Evolutionary conservation across 2,329 filamentous ascomycete genomes (phyloP), one percentile per base, ranked within the genome.

Genomic region (Sarocladium oryzae): DNA sequence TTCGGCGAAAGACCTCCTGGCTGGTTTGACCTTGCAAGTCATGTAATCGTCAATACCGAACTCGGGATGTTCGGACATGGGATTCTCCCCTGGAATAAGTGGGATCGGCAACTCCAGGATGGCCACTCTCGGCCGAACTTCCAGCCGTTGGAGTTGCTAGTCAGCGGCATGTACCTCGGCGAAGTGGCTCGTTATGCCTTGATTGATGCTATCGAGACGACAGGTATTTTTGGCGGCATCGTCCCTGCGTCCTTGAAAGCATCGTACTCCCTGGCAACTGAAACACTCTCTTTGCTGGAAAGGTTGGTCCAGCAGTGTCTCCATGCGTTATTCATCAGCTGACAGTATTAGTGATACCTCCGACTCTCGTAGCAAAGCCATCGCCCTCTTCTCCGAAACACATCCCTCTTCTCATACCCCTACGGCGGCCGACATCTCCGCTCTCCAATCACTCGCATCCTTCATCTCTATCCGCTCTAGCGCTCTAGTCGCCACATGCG

Each of bases 41-140:
- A 85, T 57, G 80, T 85, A 52, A 78, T 86, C 54, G 75, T 86
- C 57, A 86, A 86, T 62, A 85, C 81, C 1, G 82, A 86, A 63
- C 64, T 85, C 30, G 77, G 81, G 57, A 85, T 86, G 81, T 85
- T 84, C 60, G 82, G 82, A 13, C 68, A 73, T 49, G 75, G 69
- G 52, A 73, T 83, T 46, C 65, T 85, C 23, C 81, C 82, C 6
- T 57, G 78, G 51, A 85, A 82, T 3, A 73, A 72, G 56, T 86
- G 82, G 82, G 83, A 86, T 56, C 62, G 66, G 16, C 61, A 67
- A 4, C 66, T 86, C 13, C 76, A 76, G 41, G 69, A 69, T 2
- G 69, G 64, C 0, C 82, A 83, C 55, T 69, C 76, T 11, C 68
- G 71, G 50, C 81, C 81, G 0, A 74, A 78, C 21, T 84, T 84